Conservation (phyloP, 2,329 filamentous ascomycete genomes). For the Fusarium pseudonygamai region DNA sequence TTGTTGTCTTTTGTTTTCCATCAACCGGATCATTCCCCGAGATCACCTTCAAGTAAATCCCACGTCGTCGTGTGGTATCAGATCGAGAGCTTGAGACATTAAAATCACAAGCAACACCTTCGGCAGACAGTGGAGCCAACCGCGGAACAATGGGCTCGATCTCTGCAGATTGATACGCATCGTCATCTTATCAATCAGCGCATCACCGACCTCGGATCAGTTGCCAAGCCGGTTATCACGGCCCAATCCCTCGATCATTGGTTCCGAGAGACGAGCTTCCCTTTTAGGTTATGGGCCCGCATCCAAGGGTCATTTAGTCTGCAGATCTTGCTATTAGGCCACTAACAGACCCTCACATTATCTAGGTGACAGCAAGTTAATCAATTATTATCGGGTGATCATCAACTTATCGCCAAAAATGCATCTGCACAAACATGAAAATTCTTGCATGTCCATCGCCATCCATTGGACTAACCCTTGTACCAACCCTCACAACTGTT, state of each 20-base stretch:
- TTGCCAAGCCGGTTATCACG: conserved; percentile 26
- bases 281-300: background rate
- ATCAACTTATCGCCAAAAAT: background rate
- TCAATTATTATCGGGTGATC: background rate
- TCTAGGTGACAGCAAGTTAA: fast-evolving
- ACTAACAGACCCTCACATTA: fast-evolving
- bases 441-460: background rate
- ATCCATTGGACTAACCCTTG: background rate
- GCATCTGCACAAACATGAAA: background rate
- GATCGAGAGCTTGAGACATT: background rate
- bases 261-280: background rate
- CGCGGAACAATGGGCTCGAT: background rate
- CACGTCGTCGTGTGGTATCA: background rate
- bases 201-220: conserved; percentile 16
- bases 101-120: background rate
- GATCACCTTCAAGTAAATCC: fast-evolving
- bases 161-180: conserved; percentile 2
- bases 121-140: background rate
- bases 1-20: fast-evolving
- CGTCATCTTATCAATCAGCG: conserved; percentile 29
- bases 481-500: background rate
- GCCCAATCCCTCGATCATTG: background rate
- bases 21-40: fast-evolving
- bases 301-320: background rate
- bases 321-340: background rate